Evolutionary conservation across 2,329 filamentous ascomycete genomes (phyloP), one percentile per base, ranked within the genome.

Genomic region (Neonectria ditissima): DNA sequence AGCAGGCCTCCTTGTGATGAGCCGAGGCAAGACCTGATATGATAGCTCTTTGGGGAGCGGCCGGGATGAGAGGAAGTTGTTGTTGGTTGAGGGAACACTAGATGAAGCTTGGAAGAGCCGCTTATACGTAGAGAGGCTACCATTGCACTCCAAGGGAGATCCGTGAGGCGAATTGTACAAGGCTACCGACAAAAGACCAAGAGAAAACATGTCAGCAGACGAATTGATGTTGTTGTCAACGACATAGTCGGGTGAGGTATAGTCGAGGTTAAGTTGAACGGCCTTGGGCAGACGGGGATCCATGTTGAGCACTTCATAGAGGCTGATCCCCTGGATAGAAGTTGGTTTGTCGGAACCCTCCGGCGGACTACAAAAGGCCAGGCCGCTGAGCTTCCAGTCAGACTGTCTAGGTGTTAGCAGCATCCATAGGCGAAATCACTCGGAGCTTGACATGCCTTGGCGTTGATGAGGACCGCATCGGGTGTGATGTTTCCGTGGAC

Each of bases 331-430:
- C 44, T 90, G 86, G 52, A 97, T 88, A 4, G 92, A 91, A 3
- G 92, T 92, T 48, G 90, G 84, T 69, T 91, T 90, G 28, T 88
- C 90, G 20, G 92, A 92, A 71, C 88, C 87, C 70, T 94, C 92
- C 52, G 92, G 88, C 14, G 94, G 92, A 48, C 92, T 92, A 76
- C 92, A 93, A 78, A 97, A 99, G 0, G 92, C 89, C 41, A 99
- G 86, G n/a, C 95, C 96, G 71, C 94, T 95, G 65, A 99, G 92
- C 78, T 99, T 99, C 96, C 96, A 99, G 79, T 99, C 96, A 51
- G 93, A 97, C 90, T 92, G 73, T 73, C 65, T 28, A 28, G 20
- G 51, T 59, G 73, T 82, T 74, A 81, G 77, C 64, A 37, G 30
- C 47, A 8, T 43, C 7, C 10, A 16, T 26, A 30, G 20, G 5